These are phyloP conservation scores for Lumnitzera racemosa DNA, from an alignment of 345 rosid species.

Conservation along the genomic window DNA sequence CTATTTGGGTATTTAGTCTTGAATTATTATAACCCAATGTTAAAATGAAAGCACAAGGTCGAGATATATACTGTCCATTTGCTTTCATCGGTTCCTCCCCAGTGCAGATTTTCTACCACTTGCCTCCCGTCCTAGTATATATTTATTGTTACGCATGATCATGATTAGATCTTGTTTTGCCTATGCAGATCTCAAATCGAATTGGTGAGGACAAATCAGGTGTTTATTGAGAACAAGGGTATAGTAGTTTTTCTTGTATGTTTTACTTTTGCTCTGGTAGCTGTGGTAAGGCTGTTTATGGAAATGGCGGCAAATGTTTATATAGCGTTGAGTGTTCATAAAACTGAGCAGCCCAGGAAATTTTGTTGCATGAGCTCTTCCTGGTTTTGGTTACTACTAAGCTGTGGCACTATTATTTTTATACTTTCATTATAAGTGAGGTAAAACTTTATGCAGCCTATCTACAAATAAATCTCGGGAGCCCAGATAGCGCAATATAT, in stretches of 20 bases:
- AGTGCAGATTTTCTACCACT: too few species aligned
- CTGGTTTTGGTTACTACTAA: conserved; percentile 43
- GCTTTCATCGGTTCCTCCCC: too few species aligned
- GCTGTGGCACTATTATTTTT: conserved; percentile 37
- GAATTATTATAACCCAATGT: too few species aligned
- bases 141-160: background rate
- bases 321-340: conserved; percentile 18
- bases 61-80: too few species aligned
- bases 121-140: too few species aligned
- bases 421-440: conserved; percentile 34
- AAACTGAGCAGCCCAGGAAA: conserved; percentile 32
- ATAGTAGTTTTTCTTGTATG: conserved; percentile 53
- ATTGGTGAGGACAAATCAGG: conserved; percentile 37
- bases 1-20: too few species aligned
- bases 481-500: too few species aligned
- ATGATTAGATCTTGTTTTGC: background rate
- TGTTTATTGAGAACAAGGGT: conserved; percentile 74
- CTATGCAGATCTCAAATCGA: conserved; percentile 49
- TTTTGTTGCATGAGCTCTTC: conserved; percentile 51
- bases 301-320: conserved; percentile 32
- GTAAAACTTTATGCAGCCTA: background rate
- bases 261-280: conserved; percentile 45
- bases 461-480: too few species aligned
- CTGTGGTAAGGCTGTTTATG: conserved; percentile 36
- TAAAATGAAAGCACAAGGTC: too few species aligned